These are phyloP conservation scores for Grosmannia clavigera DNA, from an alignment of 2,329 filamentous ascomycete species.

Conservation along the genomic window DNA sequence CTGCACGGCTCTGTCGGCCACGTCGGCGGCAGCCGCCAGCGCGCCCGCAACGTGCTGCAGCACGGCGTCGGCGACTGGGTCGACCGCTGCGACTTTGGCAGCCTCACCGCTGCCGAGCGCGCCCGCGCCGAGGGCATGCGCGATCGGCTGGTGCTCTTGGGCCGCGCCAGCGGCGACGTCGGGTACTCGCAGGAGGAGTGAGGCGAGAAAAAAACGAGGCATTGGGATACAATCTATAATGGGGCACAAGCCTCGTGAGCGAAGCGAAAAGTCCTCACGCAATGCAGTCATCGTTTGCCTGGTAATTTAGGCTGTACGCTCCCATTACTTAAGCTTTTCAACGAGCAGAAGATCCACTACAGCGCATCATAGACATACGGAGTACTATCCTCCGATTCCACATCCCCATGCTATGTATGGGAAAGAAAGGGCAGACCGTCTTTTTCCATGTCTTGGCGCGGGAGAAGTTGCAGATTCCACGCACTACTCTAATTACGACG, in stretches of 20 bases:
- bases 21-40: slow-evolving; percentile 35
- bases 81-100: slow-evolving; percentile 39
- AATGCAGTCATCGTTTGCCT: no score
- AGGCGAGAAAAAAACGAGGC: neutral
- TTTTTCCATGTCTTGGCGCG: neutral
- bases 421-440: neutral
- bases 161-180: slow-evolving; percentile 45
- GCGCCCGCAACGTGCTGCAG: slow-evolving; percentile 63
- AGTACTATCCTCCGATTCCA: neutral
- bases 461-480: neutral
- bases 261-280: no score
- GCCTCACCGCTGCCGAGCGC: slow-evolving; percentile 15
- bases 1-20: slow-evolving; percentile 62
- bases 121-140: slow-evolving; percentile 52
- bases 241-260: neutral
- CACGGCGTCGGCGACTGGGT: slow-evolving; percentile 61
- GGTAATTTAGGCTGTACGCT: neutral
- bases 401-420: neutral
- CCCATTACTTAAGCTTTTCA: neutral
- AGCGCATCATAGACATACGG: neutral
- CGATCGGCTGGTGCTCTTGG: slow-evolving; percentile 47
- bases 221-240: neutral
- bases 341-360: neutral
- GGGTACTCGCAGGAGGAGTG: slow-evolving; percentile 49
- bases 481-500: neutral